Evolutionary conservation across 352 stramenopile genomes (phyloP).

Genomic region (Globisporangium abappressorium): DNA sequence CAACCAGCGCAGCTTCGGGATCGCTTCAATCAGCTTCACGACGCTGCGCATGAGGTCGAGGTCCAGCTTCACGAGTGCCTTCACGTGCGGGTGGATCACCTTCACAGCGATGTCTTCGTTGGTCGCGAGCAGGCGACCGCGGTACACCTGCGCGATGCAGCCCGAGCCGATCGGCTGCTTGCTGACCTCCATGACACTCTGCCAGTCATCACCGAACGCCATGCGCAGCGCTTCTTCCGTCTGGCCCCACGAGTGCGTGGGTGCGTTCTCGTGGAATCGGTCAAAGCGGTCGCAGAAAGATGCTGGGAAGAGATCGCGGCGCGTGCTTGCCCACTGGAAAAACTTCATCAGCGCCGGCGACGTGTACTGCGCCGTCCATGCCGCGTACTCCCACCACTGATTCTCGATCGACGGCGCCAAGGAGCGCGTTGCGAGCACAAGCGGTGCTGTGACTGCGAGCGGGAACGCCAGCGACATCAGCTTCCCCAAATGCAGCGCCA

Average conservation of each 20-base stretch:
- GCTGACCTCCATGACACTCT: constrained; percentile 50
- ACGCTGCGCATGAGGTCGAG: constrained; percentile 71
- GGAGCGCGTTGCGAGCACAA: constrained; percentile 32
- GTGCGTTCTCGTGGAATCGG: constrained; percentile 86
- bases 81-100: constrained; percentile 91
- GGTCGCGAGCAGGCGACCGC: constrained; percentile 62
- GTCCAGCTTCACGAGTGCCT: constrained; percentile 85
- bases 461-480: constrained; percentile 53
- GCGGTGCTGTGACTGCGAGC: constrained; percentile 40
- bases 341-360: constrained; percentile 95
- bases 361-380: constrained; percentile 57
- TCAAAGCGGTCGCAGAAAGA: constrained; percentile 90
- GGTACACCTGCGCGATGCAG: constrained; percentile 95
- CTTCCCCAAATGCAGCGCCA: constrained; percentile 55
- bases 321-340: constrained; percentile 93
- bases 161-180: constrained; percentile 84
- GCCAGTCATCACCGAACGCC: constrained; percentile 88
- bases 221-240: constrained; percentile 78
- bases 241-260: constrained; percentile 85
- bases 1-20: constrained; percentile 66
- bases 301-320: constrained; percentile 92
- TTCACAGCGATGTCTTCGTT: constrained; percentile 88
- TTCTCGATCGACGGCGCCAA: constrained; percentile 31
- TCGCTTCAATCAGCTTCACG: constrained; percentile 58
- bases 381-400: constrained; percentile 63